Evolutionary conservation across 352 stramenopile genomes (phyloP).

Genomic region (Globisporangium viniferum): DNA sequence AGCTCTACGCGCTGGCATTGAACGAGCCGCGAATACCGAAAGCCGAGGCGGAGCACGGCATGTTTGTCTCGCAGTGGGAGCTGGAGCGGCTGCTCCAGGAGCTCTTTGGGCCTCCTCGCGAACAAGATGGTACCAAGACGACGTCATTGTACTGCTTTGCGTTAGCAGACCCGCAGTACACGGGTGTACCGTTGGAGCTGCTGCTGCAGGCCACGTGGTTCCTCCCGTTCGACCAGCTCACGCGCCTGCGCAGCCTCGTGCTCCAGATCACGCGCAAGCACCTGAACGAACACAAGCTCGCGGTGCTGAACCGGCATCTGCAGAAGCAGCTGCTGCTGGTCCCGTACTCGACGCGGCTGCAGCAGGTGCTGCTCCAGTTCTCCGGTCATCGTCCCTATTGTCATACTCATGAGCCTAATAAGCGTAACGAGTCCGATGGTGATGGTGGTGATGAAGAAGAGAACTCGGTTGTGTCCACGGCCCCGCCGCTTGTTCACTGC

Average conservation of each 20-base stretch:
- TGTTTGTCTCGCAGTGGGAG: slow-evolving; percentile 60
- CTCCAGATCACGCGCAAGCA: slow-evolving; percentile 57
- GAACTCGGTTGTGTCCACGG: not conserved
- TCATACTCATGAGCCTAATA: not conserved
- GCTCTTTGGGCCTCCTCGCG: slow-evolving; percentile 18
- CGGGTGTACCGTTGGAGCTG: slow-evolving; percentile 17
- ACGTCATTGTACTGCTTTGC: slow-evolving; percentile 2
- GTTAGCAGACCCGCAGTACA: slow-evolving; percentile 19
- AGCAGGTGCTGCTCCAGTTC: slow-evolving; percentile 39
- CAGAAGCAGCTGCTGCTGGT: slow-evolving; percentile 46
- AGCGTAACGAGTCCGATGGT: not conserved
- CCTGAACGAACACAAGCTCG: slow-evolving; percentile 50
- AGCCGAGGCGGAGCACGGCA: slow-evolving; percentile 19
- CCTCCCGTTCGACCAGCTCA: slow-evolving; percentile 53
- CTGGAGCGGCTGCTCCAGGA: slow-evolving; percentile 42
- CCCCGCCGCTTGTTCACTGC: slow-evolving; percentile 7
- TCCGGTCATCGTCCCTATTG: slow-evolving; percentile 13
- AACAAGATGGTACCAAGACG: not conserved
- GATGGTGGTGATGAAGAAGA: not conserved
- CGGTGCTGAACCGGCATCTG: slow-evolving; percentile 41
- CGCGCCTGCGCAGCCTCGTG: slow-evolving; percentile 37
- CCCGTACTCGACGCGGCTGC: slow-evolving; percentile 34
- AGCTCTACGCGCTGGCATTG: slow-evolving; percentile 34
- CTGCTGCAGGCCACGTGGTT: slow-evolving; percentile 61
- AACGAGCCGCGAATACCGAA: slow-evolving; percentile 13